These are phyloP conservation scores for Backusella luteola DNA, from an alignment of 192 early-diverging fungal species.

Conservation along the genomic window DNA sequence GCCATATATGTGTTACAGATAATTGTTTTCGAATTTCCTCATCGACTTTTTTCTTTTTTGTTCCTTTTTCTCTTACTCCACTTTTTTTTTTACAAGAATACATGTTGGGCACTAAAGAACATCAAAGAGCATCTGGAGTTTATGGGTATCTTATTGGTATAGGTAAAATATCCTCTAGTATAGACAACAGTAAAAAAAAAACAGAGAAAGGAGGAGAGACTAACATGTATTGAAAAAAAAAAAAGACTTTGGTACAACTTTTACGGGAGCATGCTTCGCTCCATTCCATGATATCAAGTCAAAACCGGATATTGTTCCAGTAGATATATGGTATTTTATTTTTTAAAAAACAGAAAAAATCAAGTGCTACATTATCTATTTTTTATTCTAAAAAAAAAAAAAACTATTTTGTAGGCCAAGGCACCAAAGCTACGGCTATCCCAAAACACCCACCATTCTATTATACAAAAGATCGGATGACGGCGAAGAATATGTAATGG, in stretches of 20 bases:
- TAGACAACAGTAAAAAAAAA: background rate
- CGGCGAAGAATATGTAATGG: slow-evolving; percentile 26
- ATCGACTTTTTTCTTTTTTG: background rate
- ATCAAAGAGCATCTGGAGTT: background rate
- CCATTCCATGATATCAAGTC: background rate
- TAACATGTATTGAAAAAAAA: background rate
- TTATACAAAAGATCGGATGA: slow-evolving; percentile 31
- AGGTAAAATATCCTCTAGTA: slow-evolving; percentile 12
- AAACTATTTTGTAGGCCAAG: slow-evolving; percentile 31
- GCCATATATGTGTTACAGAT: background rate
- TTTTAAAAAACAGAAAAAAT: slow-evolving; percentile 31
- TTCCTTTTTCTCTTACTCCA: background rate
- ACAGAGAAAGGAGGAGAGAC: background rate
- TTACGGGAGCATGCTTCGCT: slow-evolving; percentile 44
- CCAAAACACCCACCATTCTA: slow-evolving; percentile 42
- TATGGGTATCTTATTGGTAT: slow-evolving; percentile 34
- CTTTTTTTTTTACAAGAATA: background rate
- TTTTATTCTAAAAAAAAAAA: slow-evolving; percentile 37
- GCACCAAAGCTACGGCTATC: slow-evolving; percentile 27
- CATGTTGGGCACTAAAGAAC: background rate
- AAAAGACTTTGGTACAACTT: slow-evolving; percentile 41
- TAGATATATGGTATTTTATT: background rate
- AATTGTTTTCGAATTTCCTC: background rate
- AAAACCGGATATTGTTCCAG: background rate
- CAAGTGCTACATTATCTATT: slow-evolving; percentile 23